These are phyloP conservation scores for Erysiphe pulchra DNA, from an alignment of 2,329 filamentous ascomycete species.

Conservation along the genomic window DNA sequence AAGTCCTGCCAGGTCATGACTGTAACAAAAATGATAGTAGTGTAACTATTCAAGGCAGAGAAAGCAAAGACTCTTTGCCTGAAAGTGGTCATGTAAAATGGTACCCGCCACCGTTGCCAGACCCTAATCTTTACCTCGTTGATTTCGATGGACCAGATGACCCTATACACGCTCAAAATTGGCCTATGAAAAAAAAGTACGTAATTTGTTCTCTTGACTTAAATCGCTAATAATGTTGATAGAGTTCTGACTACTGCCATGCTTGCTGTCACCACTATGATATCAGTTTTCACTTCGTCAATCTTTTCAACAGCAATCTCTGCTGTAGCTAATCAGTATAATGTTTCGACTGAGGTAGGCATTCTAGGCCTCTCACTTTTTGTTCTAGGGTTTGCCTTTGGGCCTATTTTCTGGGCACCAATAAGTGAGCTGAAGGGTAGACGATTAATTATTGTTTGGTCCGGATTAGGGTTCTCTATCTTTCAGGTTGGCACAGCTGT, in stretches of 20 bases:
- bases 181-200: constrained; percentile 54
- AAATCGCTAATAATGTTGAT: constrained; percentile 9
- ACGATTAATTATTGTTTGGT: constrained; percentile 29
- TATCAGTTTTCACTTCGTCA: constrained; percentile 45
- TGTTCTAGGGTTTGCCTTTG: constrained; percentile 46
- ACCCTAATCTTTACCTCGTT: constrained; percentile 53
- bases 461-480: constrained; percentile 44
- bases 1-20: too few species aligned
- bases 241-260: constrained; percentile 38
- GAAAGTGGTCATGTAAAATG: constrained; percentile 49
- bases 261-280: constrained; percentile 48
- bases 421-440: constrained; percentile 48
- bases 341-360: constrained; percentile 34
- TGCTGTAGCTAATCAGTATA: constrained; percentile 28
- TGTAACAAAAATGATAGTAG: too few species aligned
- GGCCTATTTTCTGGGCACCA: constrained; percentile 47
- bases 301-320: constrained; percentile 45
- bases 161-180: constrained; percentile 69
- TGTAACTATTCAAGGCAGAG: too few species aligned
- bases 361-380: constrained; percentile 41
- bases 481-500: constrained; percentile 39
- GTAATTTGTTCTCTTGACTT: constrained; percentile 10
- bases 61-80: constrained; percentile 25
- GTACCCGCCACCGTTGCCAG: constrained; percentile 42
- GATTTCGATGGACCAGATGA: constrained; percentile 69